Conservation (phyloP, 768 basidiomycete genomes). For the Zangia roseola region DNA sequence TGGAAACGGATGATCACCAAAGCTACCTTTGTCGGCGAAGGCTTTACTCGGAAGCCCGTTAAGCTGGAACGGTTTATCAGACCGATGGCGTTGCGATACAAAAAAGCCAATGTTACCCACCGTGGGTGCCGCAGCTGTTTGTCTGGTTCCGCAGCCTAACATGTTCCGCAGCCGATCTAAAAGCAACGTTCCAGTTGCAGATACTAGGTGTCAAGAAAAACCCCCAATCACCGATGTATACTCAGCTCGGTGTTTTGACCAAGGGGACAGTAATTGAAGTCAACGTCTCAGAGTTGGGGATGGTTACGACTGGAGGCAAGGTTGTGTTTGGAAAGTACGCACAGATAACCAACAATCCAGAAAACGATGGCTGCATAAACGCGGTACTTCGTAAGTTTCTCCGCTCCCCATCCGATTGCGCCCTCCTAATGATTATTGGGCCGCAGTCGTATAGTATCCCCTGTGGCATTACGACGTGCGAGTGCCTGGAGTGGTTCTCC, state of each 20-base stretch:
- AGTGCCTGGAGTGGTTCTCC: no score
- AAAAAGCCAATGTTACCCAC: conserved; percentile 98
- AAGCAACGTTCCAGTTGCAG: conserved; percentile 98
- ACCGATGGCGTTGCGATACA: conserved; percentile 96
- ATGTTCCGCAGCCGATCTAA: conserved; percentile 73
- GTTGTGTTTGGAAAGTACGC: conserved; percentile 93
- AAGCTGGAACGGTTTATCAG: conserved; percentile 98
- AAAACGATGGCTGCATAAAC: conserved; percentile 96
- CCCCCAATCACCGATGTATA: conserved; percentile 98
- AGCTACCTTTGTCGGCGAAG: conserved; percentile 97
- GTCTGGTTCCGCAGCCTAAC: not conserved
- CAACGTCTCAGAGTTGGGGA: conserved; percentile 96
- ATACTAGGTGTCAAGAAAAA: conserved; percentile 99
- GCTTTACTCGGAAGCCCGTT: conserved; percentile 96
- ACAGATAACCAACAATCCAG: conserved; percentile 91
- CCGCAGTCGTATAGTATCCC: conserved; percentile 29
- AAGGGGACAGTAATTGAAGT: conserved; percentile 99
- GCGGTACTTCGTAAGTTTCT: conserved; percentile 77
- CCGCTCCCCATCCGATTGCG: not conserved
- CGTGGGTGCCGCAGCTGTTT: conserved; percentile 52
- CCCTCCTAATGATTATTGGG: conserved; percentile 3
- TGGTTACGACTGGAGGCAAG: conserved; percentile 97
- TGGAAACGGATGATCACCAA: conserved; percentile 99
- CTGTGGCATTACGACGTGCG: no score
- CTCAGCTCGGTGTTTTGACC: conserved; percentile 93